Conservation (phyloP, 2,329 filamentous ascomycete genomes). For the Colletotrichum caudatum region DNA sequence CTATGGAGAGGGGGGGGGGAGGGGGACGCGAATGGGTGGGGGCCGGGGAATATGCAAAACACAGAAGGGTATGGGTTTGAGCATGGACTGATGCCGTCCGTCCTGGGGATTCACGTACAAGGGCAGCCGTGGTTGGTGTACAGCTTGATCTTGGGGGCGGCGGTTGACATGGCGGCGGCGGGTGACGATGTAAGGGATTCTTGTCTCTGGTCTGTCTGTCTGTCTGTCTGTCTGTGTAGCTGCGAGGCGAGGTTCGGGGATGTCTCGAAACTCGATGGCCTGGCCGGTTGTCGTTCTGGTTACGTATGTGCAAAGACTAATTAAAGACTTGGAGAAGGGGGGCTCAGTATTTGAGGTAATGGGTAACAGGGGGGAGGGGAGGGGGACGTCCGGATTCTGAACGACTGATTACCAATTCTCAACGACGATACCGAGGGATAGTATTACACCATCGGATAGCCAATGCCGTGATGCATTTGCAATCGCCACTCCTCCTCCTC, state of each 20-base stretch:
- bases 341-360: background rate
- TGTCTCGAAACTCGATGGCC: background rate
- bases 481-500: background rate
- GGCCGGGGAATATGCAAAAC: background rate
- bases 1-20: background rate
- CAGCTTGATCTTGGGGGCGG: constrained; percentile 67
- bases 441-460: constrained; percentile 14
- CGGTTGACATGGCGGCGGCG: constrained; percentile 31
- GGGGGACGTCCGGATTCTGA: too few species aligned
- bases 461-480: constrained; percentile 29
- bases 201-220: background rate
- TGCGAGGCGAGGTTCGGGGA: too few species aligned
- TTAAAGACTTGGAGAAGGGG: background rate
- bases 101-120: constrained; percentile 57
- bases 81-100: background rate
- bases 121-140: constrained; percentile 80
- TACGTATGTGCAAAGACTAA: too few species aligned
- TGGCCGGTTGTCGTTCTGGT: background rate
- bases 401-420: constrained; percentile 30
- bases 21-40: too few species aligned
- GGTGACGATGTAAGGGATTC: too few species aligned
- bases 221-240: too few species aligned
- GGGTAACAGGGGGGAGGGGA: background rate
- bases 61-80: too few species aligned
- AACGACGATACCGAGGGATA: background rate